Evolutionary conservation across 306 rosid genomes (phyloP).

Genomic region (Prunus dulcis): DNA sequence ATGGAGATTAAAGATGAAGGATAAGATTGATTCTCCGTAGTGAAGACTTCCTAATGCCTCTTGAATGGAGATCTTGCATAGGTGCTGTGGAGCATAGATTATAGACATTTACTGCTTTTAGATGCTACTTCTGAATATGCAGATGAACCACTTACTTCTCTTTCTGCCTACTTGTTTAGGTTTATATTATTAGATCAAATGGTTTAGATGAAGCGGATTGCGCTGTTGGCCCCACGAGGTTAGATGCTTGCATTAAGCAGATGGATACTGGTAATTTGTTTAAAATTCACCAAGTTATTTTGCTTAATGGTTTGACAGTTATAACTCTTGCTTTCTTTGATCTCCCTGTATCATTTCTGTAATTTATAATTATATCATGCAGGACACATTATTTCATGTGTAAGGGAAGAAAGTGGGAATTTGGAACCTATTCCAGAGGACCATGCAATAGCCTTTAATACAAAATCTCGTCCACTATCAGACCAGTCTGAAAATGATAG

Average conservation of each 20-base stretch:
- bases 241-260: conserved; percentile 15
- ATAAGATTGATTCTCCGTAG: not conserved
- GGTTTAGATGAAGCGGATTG: conserved; percentile 33
- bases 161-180: conserved; percentile 29
- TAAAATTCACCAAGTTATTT: conserved; percentile 3
- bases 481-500: conserved; percentile 29
- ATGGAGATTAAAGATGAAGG: not conserved
- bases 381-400: conserved; percentile 10
- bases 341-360: not conserved
- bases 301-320: not conserved
- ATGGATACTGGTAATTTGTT: conserved; percentile 18
- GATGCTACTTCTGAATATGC: not conserved
- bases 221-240: conserved; percentile 34
- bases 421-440: conserved; percentile 13
- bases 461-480: not conserved
- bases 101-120: not conserved
- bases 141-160: not conserved
- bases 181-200: conserved; percentile 42
- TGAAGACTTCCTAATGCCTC: not conserved
- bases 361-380: not conserved
- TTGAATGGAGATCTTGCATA: not conserved
- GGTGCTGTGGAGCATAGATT: not conserved
- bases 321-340: not conserved
- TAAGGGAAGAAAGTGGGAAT: conserved; percentile 6
- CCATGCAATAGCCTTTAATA: not conserved